These are phyloP conservation scores for Setaria italica DNA, from an alignment of 202 grass and related monocot species.

Conservation along the genomic window DNA sequence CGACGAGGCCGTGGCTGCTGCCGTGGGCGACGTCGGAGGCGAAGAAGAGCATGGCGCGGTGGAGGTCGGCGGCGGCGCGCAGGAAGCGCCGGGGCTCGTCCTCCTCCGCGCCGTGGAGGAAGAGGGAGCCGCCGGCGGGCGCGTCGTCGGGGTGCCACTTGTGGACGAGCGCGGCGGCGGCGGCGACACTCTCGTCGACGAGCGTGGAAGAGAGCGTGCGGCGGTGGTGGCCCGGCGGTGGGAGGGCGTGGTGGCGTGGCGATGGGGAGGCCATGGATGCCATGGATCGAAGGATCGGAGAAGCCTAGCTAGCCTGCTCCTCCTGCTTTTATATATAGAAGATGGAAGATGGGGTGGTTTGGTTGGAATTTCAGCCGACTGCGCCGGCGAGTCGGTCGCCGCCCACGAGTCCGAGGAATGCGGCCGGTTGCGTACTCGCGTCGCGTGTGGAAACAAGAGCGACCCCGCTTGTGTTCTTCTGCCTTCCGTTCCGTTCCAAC, in stretches of 20 bases:
- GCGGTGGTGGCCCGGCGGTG: background rate
- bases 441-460: background rate
- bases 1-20: conserved; percentile 39
- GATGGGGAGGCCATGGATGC: background rate
- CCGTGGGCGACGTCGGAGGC: conserved; percentile 2
- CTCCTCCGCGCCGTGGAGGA: background rate
- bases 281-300: no score
- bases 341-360: background rate
- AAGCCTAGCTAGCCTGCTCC: background rate
- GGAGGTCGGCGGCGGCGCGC: conserved; percentile 54
- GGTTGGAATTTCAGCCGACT: no score
- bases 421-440: background rate
- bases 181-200: conserved; percentile 39
- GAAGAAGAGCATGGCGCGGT: conserved; percentile 67
- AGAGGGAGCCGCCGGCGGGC: conserved; percentile 20
- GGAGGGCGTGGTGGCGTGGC: background rate
- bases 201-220: conserved; percentile 46
- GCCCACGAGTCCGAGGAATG: background rate
- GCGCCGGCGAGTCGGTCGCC: background rate
- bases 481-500: no score
- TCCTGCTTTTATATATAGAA: no score
- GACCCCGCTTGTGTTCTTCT: no score
- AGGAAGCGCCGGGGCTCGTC: conserved; percentile 47
- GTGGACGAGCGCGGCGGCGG: conserved; percentile 29
- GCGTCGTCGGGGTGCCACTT: conserved; percentile 44